phyloP scores from a whole-genome alignment of 2,329 filamentous ascomycete genomes.

The Lithohypha guttulata region DNA sequence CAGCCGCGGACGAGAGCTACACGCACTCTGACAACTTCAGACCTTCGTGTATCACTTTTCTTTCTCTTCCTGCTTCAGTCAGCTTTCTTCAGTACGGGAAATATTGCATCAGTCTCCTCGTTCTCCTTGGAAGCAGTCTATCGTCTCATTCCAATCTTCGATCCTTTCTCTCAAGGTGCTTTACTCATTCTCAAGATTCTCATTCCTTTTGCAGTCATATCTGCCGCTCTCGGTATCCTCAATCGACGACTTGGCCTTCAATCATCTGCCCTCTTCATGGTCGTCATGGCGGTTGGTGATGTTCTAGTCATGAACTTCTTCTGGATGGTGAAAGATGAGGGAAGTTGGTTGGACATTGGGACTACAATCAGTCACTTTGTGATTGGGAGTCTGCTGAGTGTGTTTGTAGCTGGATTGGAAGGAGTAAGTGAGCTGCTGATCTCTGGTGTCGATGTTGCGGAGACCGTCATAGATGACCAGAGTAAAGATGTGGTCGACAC shows the following conservation, averaged over 20 bases:
- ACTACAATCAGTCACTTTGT: constrained; percentile 93
- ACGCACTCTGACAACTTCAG: constrained; percentile 66
- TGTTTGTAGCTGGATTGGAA: constrained; percentile 84
- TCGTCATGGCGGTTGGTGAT: constrained; percentile 84
- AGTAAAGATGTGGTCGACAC: not conserved
- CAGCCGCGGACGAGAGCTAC: constrained; percentile 27
- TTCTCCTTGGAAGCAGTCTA: constrained; percentile 87
- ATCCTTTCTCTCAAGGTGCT: constrained; percentile 82
- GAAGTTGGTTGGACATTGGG: constrained; percentile 94
- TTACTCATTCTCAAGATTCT: constrained; percentile 81
- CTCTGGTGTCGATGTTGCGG: constrained; percentile 55
- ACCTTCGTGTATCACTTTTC: constrained; percentile 80
- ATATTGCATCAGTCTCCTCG: constrained; percentile 84
- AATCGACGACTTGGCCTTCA: constrained; percentile 76
- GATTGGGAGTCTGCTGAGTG: constrained; percentile 78
- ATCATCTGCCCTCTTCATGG: constrained; percentile 83
- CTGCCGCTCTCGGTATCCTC: constrained; percentile 84
- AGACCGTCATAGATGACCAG: constrained; percentile 11
- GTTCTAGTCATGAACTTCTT: constrained; percentile 93
- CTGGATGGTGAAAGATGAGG: constrained; percentile 93
- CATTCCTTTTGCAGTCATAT: constrained; percentile 85
- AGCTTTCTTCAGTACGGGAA: constrained; percentile 93
- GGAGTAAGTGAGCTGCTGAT: constrained; percentile 75
- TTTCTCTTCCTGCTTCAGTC: constrained; percentile 92
- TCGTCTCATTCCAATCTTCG: constrained; percentile 81